A percentile compares a stretch with the other conserved stretches of the same genome.
Evolutionary conservation across 1,139 yeast genomes (phyloP).

Genomic region (Protomyces inundatus): DNA sequence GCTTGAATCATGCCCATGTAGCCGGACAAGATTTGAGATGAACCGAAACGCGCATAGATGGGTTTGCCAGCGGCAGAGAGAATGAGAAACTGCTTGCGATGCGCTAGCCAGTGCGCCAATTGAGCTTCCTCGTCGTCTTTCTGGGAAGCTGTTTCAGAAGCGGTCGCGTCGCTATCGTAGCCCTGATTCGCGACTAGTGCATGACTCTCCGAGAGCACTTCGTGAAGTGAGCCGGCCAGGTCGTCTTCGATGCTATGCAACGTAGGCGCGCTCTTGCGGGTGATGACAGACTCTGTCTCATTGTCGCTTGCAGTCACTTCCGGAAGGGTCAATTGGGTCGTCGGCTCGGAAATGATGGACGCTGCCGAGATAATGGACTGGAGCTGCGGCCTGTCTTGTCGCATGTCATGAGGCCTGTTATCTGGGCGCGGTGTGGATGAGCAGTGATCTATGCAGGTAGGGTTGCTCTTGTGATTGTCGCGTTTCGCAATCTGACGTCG

Average conservation of each 20-base stretch:
- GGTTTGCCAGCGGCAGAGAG: slow-evolving; percentile 94
- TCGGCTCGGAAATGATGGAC: slow-evolving; percentile 3
- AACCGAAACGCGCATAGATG: slow-evolving; percentile 73
- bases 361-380: slow-evolving; percentile 1
- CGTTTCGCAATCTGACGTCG: too few species aligned
- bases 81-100: slow-evolving; percentile 67
- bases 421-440: background rate
- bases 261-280: background rate
- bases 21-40: slow-evolving; percentile 64
- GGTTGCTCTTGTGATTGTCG: too few species aligned
- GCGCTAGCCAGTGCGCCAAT: slow-evolving; percentile 41
- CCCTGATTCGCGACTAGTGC: background rate
- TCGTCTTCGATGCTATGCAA: slow-evolving; percentile 5
- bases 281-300: background rate
- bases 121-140: slow-evolving; percentile 14
- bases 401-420: background rate
- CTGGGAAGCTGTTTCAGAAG: background rate
- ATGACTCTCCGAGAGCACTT: background rate
- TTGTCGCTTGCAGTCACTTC: background rate
- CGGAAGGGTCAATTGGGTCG: slow-evolving; percentile 3
- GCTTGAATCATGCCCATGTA: slow-evolving; percentile 58
- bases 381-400: slow-evolving; percentile 3
- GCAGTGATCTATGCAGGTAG: too few species aligned
- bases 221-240: background rate
- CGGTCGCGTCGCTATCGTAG: background rate